These are phyloP conservation scores for Cercospora sesami DNA, from an alignment of 2,329 filamentous ascomycete genomes.

Conservation along the genomic window DNA sequence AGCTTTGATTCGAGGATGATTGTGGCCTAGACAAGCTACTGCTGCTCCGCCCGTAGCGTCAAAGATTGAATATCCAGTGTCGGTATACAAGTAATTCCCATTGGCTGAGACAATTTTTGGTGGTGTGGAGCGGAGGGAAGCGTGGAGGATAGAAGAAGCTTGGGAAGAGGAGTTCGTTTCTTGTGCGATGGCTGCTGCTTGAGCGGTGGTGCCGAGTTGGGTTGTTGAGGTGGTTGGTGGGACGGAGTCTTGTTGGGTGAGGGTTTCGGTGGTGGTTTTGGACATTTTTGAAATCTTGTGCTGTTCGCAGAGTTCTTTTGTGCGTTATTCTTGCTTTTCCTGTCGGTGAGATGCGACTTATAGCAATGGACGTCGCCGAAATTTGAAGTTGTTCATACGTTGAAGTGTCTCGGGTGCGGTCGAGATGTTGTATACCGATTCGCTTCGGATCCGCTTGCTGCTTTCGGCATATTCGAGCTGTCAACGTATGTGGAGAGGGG, in stretches of 20 bases:
- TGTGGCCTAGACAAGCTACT: slow-evolving; percentile 67
- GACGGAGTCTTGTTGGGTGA: background rate
- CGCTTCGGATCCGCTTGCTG: slow-evolving; percentile 7
- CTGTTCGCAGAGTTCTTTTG: background rate
- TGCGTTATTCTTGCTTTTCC: background rate
- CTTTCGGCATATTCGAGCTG: slow-evolving; percentile 1
- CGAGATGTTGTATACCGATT: background rate
- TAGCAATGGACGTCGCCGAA: background rate
- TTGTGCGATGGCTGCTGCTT: slow-evolving; percentile 11
- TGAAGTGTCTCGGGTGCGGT: background rate
- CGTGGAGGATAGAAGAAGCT: slow-evolving; percentile 48
- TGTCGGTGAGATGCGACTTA: background rate
- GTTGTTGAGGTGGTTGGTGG: background rate
- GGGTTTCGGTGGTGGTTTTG: background rate
- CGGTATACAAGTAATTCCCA: slow-evolving; percentile 53
- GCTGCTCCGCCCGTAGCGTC: slow-evolving; percentile 72
- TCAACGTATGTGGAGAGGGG: background rate
- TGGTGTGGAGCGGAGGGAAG: slow-evolving; percentile 48
- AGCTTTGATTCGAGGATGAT: slow-evolving; percentile 48
- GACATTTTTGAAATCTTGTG: background rate
- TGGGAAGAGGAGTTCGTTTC: background rate
- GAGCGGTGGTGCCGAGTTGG: slow-evolving; percentile 18
- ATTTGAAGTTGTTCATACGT: background rate
- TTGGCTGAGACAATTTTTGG: slow-evolving; percentile 49
- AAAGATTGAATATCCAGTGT: slow-evolving; percentile 58